Conservation (phyloP, 2,329 filamentous ascomycete genomes). For the Penicillium verrucosum region DNA sequence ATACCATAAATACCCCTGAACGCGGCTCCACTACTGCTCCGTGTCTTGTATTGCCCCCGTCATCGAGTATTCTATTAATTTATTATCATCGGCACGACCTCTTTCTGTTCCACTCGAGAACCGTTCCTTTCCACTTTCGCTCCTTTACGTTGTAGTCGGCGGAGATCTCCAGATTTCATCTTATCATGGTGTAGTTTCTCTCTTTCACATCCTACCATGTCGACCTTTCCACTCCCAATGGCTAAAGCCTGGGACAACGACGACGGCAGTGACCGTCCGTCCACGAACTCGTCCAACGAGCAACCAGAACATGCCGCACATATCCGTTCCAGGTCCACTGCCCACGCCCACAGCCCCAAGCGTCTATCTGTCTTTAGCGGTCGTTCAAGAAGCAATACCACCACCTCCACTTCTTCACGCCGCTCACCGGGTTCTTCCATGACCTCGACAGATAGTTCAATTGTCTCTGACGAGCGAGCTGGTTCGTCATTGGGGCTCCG, state of each 20-base stretch:
- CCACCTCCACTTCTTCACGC: conserved; percentile 50
- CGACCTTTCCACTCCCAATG: conserved; percentile 6
- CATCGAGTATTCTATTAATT: conserved; percentile 11
- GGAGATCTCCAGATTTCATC: conserved; percentile 11
- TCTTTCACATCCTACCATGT: conserved; percentile 2
- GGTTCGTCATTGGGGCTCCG: conserved; percentile 26
- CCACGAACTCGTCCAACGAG: conserved; percentile 34
- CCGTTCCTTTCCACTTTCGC: conserved; percentile 8
- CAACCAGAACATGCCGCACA: conserved; percentile 34
- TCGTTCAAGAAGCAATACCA: conserved; percentile 45
- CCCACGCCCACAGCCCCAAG: conserved; percentile 37
- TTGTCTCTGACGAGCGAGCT: conserved; percentile 32
- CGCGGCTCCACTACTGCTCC: conserved; percentile 3
- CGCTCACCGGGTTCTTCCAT: conserved; percentile 47
- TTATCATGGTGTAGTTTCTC: conserved; percentile 10
- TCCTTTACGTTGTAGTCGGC: conserved; percentile 3
- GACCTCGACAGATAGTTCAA: conserved; percentile 35
- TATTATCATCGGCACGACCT: conserved; percentile 6
- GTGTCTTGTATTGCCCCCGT: conserved; percentile 4
- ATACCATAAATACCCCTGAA: conserved; percentile 12
- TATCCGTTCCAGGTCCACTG: conserved; percentile 36
- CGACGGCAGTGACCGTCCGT: conserved; percentile 32
- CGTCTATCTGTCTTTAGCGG: conserved; percentile 41
- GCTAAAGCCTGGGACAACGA: conserved; percentile 16
- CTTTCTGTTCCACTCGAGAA: conserved; percentile 6